Evolutionary conservation across 2,329 filamentous ascomycete genomes (phyloP), one percentile per base, ranked within the genome.

Genomic region (Alternaria hordeiaustralica): DNA sequence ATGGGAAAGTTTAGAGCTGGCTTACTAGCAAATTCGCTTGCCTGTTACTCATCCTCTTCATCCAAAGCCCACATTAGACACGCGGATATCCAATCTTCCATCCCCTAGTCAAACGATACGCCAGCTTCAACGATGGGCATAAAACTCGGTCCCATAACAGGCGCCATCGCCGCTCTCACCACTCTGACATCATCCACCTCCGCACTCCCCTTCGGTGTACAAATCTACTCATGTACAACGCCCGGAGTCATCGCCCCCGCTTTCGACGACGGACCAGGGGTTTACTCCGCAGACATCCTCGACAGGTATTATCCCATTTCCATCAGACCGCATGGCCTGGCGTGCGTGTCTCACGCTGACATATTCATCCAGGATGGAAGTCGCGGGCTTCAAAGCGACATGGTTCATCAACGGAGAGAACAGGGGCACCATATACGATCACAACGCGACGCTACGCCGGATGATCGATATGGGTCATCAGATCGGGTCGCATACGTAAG

Each of bases 381-480:
- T 26, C 8, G 56, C 56, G 6, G 56, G 47, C 2, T 44, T 59
- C 25, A 59, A 36, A 33, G 56, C 56, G 9, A 59, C 56, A 3
- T 59, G 56, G 56, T 59, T 59, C 47, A 59, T 59, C 13, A 59
- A 59, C 6, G 56, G 56, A 4, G 56, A 47, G 2, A 59, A 59
- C 11, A 59, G 33, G 28, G 56, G 56, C 6, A 46, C 36, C 0
- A 46, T 59, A 20, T 59, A 59, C 25, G 56, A 59, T 9, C 45
- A 59, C 25, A 59, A 53, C 11, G 51, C 56, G 6, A 59, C 56
- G 15, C n/a, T 59, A 5, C 46, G 8, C 3, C 45, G 56, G 4
- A 59, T 59, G 47, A 15, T 59, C 3, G 26, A 13, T 7, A 45
- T 59, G 47, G 56, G 56, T 2, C 56, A 59, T 12, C 56, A 59